Conservation (phyloP, 495 filamentous ascomycete genomes). For the Recurvomyces mirabilis region DNA sequence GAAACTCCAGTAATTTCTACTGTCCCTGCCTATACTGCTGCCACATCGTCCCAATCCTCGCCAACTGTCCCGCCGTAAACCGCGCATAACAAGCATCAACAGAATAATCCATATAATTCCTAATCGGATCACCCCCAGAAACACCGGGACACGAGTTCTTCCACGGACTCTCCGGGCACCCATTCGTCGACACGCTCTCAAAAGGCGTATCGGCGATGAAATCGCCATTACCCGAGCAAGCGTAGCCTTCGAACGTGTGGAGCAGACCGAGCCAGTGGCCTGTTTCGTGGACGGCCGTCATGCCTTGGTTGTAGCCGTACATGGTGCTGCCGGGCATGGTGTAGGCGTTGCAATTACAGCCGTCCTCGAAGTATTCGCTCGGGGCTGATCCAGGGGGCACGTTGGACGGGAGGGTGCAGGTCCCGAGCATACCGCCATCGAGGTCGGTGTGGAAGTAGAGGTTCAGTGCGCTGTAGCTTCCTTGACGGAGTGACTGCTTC, state of each 20-base stretch:
- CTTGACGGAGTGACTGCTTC: constrained; percentile 49
- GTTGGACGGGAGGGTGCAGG: constrained; percentile 39
- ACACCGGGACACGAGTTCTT: constrained; percentile 43
- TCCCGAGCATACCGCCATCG: constrained; percentile 40
- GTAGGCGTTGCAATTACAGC: constrained; percentile 45
- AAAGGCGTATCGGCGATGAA: constrained; percentile 48
- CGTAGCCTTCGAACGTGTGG: constrained; percentile 55
- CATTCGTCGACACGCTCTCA: constrained; percentile 41
- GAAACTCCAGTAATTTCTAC: constrained; percentile 9
- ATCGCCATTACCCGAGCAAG: constrained; percentile 45
- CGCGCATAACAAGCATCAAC: constrained; percentile 38
- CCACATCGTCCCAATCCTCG: constrained; percentile 28
- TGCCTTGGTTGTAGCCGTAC: constrained; percentile 45
- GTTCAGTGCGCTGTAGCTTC: constrained; percentile 50
- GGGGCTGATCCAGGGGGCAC: constrained; percentile 26
- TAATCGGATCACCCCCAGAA: constrained; percentile 45
- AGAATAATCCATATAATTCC: constrained; percentile 57
- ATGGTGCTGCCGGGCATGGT: constrained; percentile 44
- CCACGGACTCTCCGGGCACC: constrained; percentile 41
- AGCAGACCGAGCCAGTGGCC: constrained; percentile 57
- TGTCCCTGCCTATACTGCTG: constrained; percentile 24
- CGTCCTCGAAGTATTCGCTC: constrained; percentile 39
- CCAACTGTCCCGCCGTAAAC: constrained; percentile 25
- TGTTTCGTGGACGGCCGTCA: constrained; percentile 52
- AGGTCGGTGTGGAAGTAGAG: constrained; percentile 50